These are phyloP conservation scores for Acacia confusa DNA, from an alignment of 306 rosid genomes.

Conservation along the genomic window DNA sequence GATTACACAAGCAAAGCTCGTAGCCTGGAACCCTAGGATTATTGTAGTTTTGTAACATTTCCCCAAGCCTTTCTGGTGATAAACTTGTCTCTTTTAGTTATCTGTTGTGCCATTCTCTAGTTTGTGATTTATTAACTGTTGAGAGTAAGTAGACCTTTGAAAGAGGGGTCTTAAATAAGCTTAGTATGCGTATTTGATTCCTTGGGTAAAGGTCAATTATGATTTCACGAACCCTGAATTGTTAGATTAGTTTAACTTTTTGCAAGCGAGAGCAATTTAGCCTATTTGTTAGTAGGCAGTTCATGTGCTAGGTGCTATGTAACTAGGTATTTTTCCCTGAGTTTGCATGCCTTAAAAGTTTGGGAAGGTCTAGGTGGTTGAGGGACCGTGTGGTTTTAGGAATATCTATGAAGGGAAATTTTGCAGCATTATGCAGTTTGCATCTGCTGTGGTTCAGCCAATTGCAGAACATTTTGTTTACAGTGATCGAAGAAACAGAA, in stretches of 20 bases:
- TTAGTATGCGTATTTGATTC: not conserved
- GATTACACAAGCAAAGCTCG: not conserved
- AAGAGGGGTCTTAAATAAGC: not conserved
- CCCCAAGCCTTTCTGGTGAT: not conserved
- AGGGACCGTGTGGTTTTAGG: slow-evolving; percentile 12
- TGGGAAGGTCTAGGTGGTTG: not conserved
- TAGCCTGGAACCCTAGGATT: not conserved
- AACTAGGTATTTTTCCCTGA: not conserved
- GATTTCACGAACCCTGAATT: not conserved
- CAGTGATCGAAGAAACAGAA: not conserved
- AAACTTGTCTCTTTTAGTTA: not conserved
- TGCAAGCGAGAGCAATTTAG: not conserved
- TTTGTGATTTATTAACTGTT: not conserved
- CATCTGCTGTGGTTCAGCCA: slow-evolving; percentile 14
- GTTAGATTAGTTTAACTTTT: not conserved
- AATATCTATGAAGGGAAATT: slow-evolving; percentile 14
- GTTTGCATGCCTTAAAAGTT: not conserved
- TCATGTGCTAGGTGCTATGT: not conserved
- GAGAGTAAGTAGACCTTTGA: not conserved
- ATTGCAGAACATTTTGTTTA: slow-evolving; percentile 2
- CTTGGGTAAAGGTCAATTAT: not conserved
- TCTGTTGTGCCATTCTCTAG: not conserved
- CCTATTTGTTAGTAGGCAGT: not conserved
- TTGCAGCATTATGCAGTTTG: slow-evolving; percentile 30
- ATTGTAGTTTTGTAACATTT: not conserved